phyloP scores from a whole-genome alignment of 208 protist species.

The Leishmania braziliensis region DNA sequence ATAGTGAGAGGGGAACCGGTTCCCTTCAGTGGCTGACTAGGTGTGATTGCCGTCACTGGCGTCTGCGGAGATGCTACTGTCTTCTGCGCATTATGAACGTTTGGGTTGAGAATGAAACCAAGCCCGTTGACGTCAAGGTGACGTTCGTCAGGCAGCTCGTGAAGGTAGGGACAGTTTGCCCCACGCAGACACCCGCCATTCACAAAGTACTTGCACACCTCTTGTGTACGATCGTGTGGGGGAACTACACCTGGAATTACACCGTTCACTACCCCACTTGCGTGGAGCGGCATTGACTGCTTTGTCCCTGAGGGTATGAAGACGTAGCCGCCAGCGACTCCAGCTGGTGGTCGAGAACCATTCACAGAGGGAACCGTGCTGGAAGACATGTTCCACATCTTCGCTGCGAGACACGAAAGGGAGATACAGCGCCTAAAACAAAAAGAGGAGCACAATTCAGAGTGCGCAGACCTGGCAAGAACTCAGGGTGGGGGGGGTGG shows the following conservation, averaged over 20 bases:
- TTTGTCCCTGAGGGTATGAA: slow-evolving; percentile 38
- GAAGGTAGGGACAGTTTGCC: slow-evolving; percentile 75
- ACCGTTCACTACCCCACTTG: slow-evolving; percentile 22
- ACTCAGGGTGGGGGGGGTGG: background rate
- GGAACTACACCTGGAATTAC: slow-evolving; percentile 41
- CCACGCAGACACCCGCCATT: slow-evolving; percentile 89
- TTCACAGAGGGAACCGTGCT: slow-evolving; percentile 37
- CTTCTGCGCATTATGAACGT: slow-evolving; percentile 89
- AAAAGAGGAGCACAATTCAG: background rate
- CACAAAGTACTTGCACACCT: slow-evolving; percentile 90
- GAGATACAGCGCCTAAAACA: slow-evolving; percentile 5
- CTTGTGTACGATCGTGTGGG: slow-evolving; percentile 72
- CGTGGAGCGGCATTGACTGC: slow-evolving; percentile 34
- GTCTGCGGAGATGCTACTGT: slow-evolving; percentile 57
- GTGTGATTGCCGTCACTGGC: slow-evolving; percentile 16
- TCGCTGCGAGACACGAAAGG: background rate
- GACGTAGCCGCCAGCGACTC: slow-evolving; percentile 37
- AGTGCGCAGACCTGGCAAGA: slow-evolving; percentile 1
- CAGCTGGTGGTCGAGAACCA: slow-evolving; percentile 22
- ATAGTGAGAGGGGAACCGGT: slow-evolving; percentile 44
- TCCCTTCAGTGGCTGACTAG: slow-evolving; percentile 21
- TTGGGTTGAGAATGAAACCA: slow-evolving; percentile 88
- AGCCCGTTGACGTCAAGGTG: slow-evolving; percentile 87
- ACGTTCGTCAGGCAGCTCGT: slow-evolving; percentile 89
- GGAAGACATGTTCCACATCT: slow-evolving; percentile 49